Evolutionary conservation across 306 rosid species (phyloP).

Genomic region (Trifolium repens): DNA sequence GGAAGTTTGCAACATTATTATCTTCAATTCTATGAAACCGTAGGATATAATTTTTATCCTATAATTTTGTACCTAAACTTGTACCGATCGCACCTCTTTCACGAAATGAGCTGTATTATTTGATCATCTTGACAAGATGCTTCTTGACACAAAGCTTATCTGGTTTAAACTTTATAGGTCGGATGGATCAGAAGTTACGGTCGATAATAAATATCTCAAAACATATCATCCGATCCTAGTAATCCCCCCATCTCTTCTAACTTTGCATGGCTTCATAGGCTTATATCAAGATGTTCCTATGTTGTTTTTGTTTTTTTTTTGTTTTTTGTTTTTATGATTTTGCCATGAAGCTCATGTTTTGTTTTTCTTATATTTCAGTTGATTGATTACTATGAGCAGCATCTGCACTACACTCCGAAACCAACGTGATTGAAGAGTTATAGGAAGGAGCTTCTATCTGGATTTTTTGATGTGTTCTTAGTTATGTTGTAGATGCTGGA

Average conservation of each 20-base stretch:
- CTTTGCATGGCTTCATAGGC: constrained; percentile 8
- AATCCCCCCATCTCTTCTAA: constrained; percentile 36
- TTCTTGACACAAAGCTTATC: constrained; percentile 36
- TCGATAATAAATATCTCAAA: constrained; percentile 82
- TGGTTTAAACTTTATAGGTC: constrained; percentile 57
- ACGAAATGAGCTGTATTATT: neutral
- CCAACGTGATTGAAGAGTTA: constrained; percentile 44
- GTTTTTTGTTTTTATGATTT: too few relatives aligned
- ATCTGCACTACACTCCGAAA: constrained; percentile 68
- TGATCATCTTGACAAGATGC: constrained; percentile 10
- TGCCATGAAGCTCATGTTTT: constrained; percentile 12
- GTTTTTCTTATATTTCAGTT: constrained; percentile 54
- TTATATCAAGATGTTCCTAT: constrained; percentile 9
- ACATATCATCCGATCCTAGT: constrained; percentile 71
- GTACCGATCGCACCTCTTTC: neutral
- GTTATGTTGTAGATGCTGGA: constrained; percentile 52
- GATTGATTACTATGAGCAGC: constrained; percentile 91
- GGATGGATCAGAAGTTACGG: constrained; percentile 83
- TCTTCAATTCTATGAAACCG: neutral
- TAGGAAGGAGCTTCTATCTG: constrained; percentile 43
- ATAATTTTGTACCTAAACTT: neutral
- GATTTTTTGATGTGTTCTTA: constrained; percentile 40
- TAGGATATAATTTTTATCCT: neutral
- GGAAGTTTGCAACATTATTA: neutral
- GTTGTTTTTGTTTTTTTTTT: neutral